These are phyloP conservation scores for Zopfochytrium polystomum DNA, from an alignment of 371 early-diverging fungal genomes.

Conservation along the genomic window DNA sequence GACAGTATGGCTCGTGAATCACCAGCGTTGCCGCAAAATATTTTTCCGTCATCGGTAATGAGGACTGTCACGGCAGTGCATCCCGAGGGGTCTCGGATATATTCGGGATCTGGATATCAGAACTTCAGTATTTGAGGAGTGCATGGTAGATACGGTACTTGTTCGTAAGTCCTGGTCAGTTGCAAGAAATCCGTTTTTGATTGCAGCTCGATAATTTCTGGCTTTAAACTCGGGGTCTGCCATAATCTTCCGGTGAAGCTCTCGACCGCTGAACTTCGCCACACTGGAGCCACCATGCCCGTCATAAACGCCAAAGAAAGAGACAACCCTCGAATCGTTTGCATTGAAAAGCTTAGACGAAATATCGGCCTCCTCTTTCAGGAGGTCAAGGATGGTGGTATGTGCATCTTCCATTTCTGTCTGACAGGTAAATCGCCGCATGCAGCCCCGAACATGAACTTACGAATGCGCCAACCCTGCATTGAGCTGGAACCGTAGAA, in stretches of 20 bases:
- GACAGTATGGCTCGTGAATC: conserved; percentile 87
- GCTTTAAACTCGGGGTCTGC: conserved; percentile 60
- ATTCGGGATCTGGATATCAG: conserved; percentile 60
- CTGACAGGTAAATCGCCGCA: too few relatives aligned
- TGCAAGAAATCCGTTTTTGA: conserved; percentile 75
- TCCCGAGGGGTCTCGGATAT: conserved; percentile 77
- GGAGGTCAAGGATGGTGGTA: conserved; percentile 73
- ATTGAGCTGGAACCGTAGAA: conserved; percentile 84
- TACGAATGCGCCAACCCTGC: conserved; percentile 97
- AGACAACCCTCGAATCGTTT: too few relatives aligned
- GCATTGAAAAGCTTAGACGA: too few relatives aligned
- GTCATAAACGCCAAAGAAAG: conserved; percentile 90
- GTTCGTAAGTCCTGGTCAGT: conserved; percentile 74
- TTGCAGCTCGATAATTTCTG: conserved; percentile 63
- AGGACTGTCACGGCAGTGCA: conserved; percentile 89
- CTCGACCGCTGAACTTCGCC: conserved; percentile 80
- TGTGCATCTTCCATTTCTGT: conserved; percentile 98
- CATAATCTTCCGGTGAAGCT: conserved; percentile 67
- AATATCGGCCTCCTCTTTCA: conserved; percentile 36
- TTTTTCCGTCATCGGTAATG: conserved; percentile 66
- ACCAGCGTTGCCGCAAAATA: conserved; percentile 82
- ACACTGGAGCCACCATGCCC: conserved; percentile 90
- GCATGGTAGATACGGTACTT: conserved; percentile 44
- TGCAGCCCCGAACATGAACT: too few relatives aligned
- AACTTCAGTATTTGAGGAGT: background rate